Evolutionary conservation across 306 rosid genomes (phyloP), one percentile per base, ranked within the genome.

Genomic region (Styphnolobium japonicum): DNA sequence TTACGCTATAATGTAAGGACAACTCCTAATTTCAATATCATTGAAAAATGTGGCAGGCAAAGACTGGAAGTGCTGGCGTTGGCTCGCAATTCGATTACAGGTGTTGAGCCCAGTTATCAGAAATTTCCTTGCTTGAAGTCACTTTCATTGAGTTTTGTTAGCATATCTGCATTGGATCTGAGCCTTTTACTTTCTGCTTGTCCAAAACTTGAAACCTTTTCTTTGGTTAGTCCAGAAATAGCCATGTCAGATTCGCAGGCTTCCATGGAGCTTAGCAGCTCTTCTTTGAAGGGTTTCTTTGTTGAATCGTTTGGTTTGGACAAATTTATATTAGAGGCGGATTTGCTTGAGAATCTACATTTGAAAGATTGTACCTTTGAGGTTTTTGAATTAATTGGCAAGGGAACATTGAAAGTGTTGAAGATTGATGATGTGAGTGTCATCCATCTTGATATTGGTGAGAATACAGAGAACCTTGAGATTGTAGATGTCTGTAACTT

Each of bases 381-480:
- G 72, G 18, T 64, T 31, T 89, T 90, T 60, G 90, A 90, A 83
- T 82, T 92, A 71, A 27, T 84, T 49, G 86, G 91, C 34, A 89
- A 94, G 68, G 96, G 92, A 15, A 39, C 88, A 2, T 64, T 92
- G 83, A 84, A 84, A 61, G 84, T 74, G 52, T 60, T 94, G 70
- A 89, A 82, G 87, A 80, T 94, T 78, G 96, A 90, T 69, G 91
- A 92, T 66, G 94, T 89, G 65, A 85, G 88, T 80, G 88, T 90
- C 43, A 76, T 88, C 74, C 91, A 89, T 81, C 90, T 94, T 33
- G 90, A 90, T 69, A 82, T 94, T 78, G 94, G 90, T 5, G 97
- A 89, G 73, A 82, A 78, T 78, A 83, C 88, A 7, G 93, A 89
- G 83, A 94, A 88, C 81, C 93, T 92, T 6, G 92, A 92, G 87